Percentiles rank a stretch among this genome's conserved stretches.
phyloP scores from a whole-genome alignment of 495 filamentous ascomycete species.

The Annulohypoxylon nitens region DNA sequence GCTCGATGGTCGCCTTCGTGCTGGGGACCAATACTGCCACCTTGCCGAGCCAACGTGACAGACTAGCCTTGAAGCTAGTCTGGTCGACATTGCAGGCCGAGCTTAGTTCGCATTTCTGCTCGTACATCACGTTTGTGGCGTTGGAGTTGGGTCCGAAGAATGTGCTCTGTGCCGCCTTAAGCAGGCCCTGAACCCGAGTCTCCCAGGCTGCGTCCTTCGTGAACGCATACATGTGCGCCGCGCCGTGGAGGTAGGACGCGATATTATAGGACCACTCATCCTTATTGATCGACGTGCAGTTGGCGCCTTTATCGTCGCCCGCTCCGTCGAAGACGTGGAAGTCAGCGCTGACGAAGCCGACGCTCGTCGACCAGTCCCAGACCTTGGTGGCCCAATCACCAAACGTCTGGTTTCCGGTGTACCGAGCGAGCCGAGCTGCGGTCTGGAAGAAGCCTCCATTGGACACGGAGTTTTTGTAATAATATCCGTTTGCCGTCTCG shows the following conservation, averaged over 20 bases:
- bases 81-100: conserved; percentile 78
- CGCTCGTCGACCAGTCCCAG: conserved; percentile 74
- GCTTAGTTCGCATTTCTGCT: conserved; percentile 76
- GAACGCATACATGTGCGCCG: conserved; percentile 82
- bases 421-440: conserved; percentile 77
- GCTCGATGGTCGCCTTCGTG: conserved; percentile 64
- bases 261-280: conserved; percentile 84
- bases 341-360: conserved; percentile 71
- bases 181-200: conserved; percentile 66
- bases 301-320: conserved; percentile 65
- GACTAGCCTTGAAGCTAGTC: conserved; percentile 80
- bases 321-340: conserved; percentile 79
- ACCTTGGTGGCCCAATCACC: conserved; percentile 77
- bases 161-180: conserved; percentile 65
- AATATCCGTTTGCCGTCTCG: conserved; percentile 80
- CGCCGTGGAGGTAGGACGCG: conserved; percentile 78
- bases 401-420: conserved; percentile 82
- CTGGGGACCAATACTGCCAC: conserved; percentile 76
- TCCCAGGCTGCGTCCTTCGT: conserved; percentile 71
- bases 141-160: conserved; percentile 66
- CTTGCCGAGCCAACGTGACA: conserved; percentile 79
- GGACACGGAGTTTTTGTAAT: conserved; percentile 83
- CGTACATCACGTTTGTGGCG: conserved; percentile 70
- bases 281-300: conserved; percentile 72
- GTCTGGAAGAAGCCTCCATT: conserved; percentile 86